Evolutionary conservation across 2,329 filamentous ascomycete genomes (phyloP), one percentile per base, ranked within the genome.

Genomic region (Phialocephala subalpina): DNA sequence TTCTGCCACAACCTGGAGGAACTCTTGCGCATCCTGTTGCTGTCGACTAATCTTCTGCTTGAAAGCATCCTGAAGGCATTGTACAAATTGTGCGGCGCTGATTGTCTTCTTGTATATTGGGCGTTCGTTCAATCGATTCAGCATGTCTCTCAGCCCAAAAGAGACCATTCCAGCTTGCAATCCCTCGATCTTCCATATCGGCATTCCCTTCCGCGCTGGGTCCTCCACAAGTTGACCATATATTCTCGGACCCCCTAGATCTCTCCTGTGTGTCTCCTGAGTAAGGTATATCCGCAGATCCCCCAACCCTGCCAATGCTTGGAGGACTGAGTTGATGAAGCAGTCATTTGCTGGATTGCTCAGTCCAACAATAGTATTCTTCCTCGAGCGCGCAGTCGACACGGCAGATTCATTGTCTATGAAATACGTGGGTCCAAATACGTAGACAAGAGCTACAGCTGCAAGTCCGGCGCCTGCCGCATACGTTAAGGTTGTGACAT

Each of bases 11-110:
- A 98, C 90, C 80, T 99, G 96, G 63, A 99, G 80, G 70, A 99
- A 97, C 78, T 99, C 96, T 76, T 99, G 96, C 12, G 96, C 96
- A 81, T 99, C 96, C 79, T 99, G 96, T 79, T 99, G 96, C 76
- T 96, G 93, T 62, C 95, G 86, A 76, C 92, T 97, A 73, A 99
- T 97, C 73, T 92, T 89, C 74, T 97, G 95, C 63, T 89, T 88
- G 76, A 97, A 99, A 0, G 95, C 94, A 35, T 84, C 83, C 80
- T 99, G 96, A 60, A 99, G 83, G 0, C 92, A 90, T 69, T 86
- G 84, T 52, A 99, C 91, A 76, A 99, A 97, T 0, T 86, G 86
- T n/a, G 88, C 86, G 2, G 95, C 94, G 18, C 92, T 94, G 63
- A 98, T 97, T 0, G 93, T 96, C 83, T 98, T 99, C 76, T 90